Conservation (phyloP, 2,329 filamentous ascomycete species). For the Fusarium keratoplasticum region DNA sequence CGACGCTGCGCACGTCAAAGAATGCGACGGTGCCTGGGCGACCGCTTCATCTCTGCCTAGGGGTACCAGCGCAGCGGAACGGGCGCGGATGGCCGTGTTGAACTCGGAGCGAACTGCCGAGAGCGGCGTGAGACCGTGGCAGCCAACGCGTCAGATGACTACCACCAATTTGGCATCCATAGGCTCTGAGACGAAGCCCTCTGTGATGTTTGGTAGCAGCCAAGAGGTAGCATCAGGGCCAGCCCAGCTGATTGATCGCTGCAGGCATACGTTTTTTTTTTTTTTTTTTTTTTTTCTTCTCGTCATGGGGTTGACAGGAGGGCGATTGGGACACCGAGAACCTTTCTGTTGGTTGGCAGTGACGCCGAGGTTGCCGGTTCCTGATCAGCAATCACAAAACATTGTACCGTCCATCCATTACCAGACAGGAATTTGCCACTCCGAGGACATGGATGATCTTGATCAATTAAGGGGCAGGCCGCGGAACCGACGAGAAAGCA, state of each 20-base stretch:
- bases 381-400: conserved; percentile 10
- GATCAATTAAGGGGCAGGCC: conserved; percentile 8
- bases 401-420: neutral
- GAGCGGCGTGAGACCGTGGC: conserved; percentile 26
- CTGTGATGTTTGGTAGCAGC: conserved; percentile 11
- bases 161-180: conserved; percentile 7
- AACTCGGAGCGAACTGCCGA: conserved; percentile 40
- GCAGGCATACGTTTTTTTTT: conserved; percentile 21
- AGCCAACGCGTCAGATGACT: conserved; percentile 36
- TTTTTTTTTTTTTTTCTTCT: neutral
- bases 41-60: conserved; percentile 37
- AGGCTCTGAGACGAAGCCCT: neutral
- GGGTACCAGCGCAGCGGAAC: conserved; percentile 42
- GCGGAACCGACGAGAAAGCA: conserved; percentile 11
- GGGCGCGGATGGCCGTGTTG: conserved; percentile 5
- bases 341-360: neutral
- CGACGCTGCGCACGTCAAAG: conserved; percentile 27
- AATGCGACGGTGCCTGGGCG: conserved; percentile 27
- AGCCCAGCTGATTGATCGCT: conserved; percentile 34
- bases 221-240: conserved; percentile 32
- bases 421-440: conserved; percentile 20
- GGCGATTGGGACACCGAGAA: neutral
- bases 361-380: neutral
- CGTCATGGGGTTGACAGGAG: neutral
- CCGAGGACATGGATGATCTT: conserved; percentile 8